Base-by-base conservation (phyloP, 2,329 filamentous ascomycete genomes). In the Fonsecaea pugnacius region DNA sequence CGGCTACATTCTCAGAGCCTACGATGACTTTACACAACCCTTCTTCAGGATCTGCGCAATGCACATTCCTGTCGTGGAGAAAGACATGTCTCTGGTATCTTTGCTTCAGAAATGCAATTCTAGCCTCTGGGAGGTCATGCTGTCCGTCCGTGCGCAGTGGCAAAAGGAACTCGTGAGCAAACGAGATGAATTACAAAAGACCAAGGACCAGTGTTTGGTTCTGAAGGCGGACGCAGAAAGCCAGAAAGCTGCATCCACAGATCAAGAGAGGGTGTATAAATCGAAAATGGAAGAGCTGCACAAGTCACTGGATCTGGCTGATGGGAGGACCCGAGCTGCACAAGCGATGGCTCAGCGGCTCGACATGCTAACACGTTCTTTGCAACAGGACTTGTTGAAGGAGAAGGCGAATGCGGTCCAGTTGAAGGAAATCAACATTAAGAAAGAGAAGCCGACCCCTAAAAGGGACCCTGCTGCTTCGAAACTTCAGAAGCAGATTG, bases 31-130 rank as follows among this genome's bases (percentile, higher is more conserved):
- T 33, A 52, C 30, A 21, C 48, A 54, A 48, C 33, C 48, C 8
- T 66, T 62, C 46, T 36, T 62, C 16, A 4, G 32, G 32, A 5
- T 54, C 27, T 62, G 59, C 40, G 54, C 63, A 38, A 54, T 18
- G 12, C 30, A 57, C 21, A 18, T 62, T 27, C 51, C 51, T 9
- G 48, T 51, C 8, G 53, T 54, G 14, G 51, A 64, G 18, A 30
- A 55, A 56, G 51, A 60, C 14, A 24, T 8, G 7, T 8, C 14
- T 16, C 24, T 64, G 32, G 12, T 27, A 9, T 18, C 55, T 27
- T 27, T 64, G 55, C 35, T 64, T 30, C 21, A 48, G 27, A 18
- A 48, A 24, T n/a, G 33, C 7, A 24, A 55, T n/a, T 48, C 55
- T 14, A 43, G n/a, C 33, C n/a, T 43, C 50, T 64, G 62, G 62